These are phyloP conservation scores for Coniochaeta pulveracea DNA, from an alignment of 2,329 filamentous ascomycete genomes.

Conservation along the genomic window DNA sequence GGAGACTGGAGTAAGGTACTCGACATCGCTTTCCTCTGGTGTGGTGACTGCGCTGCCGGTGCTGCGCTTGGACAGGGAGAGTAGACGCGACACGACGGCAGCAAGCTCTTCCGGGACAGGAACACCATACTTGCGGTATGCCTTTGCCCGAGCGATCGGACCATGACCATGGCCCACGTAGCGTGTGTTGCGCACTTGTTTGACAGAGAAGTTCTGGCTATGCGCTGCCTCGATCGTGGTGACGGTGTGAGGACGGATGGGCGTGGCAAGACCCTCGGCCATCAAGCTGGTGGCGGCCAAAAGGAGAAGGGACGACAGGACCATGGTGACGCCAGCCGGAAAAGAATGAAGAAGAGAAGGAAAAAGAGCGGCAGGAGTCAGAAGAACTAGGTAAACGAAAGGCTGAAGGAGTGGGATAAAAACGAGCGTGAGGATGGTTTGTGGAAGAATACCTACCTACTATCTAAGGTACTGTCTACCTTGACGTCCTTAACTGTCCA, in stretches of 20 bases:
- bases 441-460: too few relatives aligned
- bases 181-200: constrained; percentile 22
- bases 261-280: constrained; percentile 2
- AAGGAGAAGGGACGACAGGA: constrained; percentile 5
- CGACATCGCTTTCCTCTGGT: constrained; percentile 19
- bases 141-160: constrained; percentile 19
- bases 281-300: constrained; percentile 4
- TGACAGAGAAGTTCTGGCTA: constrained; percentile 16
- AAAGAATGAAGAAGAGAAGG: too few relatives aligned
- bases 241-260: constrained; percentile 2
- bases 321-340: constrained; percentile 5
- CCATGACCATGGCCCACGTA: constrained; percentile 18
- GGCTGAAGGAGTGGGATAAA: constrained; percentile 1
- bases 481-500: too few relatives aligned
- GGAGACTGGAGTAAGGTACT: constrained; percentile 26
- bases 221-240: neutral
- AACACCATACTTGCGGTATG: constrained; percentile 23
- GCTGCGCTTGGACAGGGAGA: constrained; percentile 11
- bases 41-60: constrained; percentile 18
- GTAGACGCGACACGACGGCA: constrained; percentile 12
- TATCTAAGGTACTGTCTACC: too few relatives aligned
- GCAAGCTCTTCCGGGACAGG: constrained; percentile 17
- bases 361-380: neutral
- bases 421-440: too few relatives aligned
- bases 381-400: too few relatives aligned